These are phyloP conservation scores for Pelargonium hybrid DNA, from an alignment of 441 rosid species.

Conservation along the genomic window DNA sequence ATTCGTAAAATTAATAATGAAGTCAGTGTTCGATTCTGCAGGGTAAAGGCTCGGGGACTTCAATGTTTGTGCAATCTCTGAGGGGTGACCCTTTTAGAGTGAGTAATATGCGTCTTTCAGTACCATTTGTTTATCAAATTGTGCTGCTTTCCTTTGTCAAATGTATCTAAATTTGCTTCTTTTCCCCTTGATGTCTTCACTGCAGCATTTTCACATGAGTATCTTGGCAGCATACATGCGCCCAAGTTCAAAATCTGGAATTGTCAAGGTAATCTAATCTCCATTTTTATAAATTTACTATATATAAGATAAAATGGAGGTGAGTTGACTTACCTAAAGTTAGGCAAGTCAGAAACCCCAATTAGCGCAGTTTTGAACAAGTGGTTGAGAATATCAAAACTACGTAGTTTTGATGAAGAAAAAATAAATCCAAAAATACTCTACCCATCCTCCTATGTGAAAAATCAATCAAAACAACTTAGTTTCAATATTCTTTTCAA, in stretches of 20 bases:
- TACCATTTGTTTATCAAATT: not conserved
- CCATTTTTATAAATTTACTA: not conserved
- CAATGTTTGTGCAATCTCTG: slow-evolving; percentile 88
- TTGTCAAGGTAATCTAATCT: slow-evolving; percentile 54
- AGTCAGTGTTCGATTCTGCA: slow-evolving; percentile 23
- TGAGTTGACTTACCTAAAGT: too few species aligned
- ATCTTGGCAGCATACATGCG: slow-evolving; percentile 77
- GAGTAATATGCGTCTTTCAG: slow-evolving; percentile 23
- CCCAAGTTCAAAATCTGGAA: slow-evolving; percentile 75
- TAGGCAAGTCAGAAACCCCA: too few species aligned
- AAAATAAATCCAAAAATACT: too few species aligned
- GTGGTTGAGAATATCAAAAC: too few species aligned
- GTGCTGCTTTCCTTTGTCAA: not conserved
- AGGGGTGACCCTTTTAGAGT: slow-evolving; percentile 94
- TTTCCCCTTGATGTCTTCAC: not conserved
- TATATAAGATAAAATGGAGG: not conserved
- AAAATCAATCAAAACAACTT: too few species aligned
- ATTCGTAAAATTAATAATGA: not conserved
- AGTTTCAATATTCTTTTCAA: too few species aligned
- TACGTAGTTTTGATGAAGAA: too few species aligned
- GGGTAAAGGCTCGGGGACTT: slow-evolving; percentile 54
- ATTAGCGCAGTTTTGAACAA: too few species aligned
- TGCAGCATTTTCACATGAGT: slow-evolving; percentile 85
- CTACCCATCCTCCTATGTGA: too few species aligned
- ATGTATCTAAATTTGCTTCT: not conserved